Base-by-base conservation (phyloP, 2,329 filamentous ascomycete genomes). In the Verruconis gallopava region DNA sequence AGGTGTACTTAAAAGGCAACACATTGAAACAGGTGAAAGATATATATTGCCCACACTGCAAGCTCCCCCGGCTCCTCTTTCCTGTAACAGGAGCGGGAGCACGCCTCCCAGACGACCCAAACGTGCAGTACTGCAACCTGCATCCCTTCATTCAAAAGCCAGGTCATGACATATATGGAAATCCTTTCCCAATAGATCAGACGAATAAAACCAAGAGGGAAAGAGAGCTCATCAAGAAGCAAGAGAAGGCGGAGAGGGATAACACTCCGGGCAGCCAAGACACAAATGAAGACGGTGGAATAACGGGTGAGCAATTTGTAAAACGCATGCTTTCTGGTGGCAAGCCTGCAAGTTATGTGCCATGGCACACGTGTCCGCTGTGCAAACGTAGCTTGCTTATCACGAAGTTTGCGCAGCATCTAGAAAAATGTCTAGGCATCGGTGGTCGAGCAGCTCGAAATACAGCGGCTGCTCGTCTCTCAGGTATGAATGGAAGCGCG, bases 101-200 rank as follows among this genome's bases (percentile, higher is more conserved):
- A 53, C 77, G 77, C 34, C 75, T 80, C 44, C 81, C 81, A 0
- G 63, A 67, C 32, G 63, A 67, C 32, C 60, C 67, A 11, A 62
- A 61, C 14, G 59, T 60, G 42, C 75, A 79, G 50, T 88, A 86
- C 67, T 89, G 83, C 70, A 84, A 83, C 60, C 77, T 78, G 49
- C 77, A 81, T 46, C 81, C 82, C 0, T 88, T 81, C 66, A 81
- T 85, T 46, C 75, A 83, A 50, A 79, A 82, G 56, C 69, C 76
- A 2, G 81, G 81, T 46, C 81, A 78, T 62, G 82, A 89, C 59
- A 84, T 88, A 49, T 86, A 86, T 59, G 82, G 81, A 39, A 84
- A 86, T 60, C 83, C 80, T 20, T 88, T 83, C 72, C 78, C 83
- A 12, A 77, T 77, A 14, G 79, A 80, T 17, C 72, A 80, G 46